These are phyloP conservation scores for Hyaloscypha variabilis DNA, from an alignment of 495 filamentous ascomycete species.

Conservation along the genomic window DNA sequence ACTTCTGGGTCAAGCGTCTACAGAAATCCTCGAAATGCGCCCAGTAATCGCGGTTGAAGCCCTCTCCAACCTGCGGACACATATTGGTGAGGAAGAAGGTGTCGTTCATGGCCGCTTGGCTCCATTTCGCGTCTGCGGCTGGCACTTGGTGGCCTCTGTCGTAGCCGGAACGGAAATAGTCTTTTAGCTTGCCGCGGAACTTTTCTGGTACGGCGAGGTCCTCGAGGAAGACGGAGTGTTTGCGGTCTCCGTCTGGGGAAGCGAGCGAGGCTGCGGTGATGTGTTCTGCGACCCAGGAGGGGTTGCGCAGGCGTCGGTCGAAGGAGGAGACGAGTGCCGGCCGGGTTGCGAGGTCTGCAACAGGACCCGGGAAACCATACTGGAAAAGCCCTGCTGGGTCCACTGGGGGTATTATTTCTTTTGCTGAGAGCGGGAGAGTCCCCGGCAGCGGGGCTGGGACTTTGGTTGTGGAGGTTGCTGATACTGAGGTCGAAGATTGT, in stretches of 20 bases:
- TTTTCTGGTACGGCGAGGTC: slow-evolving; percentile 76
- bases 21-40: slow-evolving; percentile 98
- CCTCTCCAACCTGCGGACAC: slow-evolving; percentile 96
- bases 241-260: slow-evolving; percentile 75
- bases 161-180: slow-evolving; percentile 94
- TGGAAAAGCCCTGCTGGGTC: slow-evolving; percentile 89
- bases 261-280: slow-evolving; percentile 89
- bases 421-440: slow-evolving; percentile 37
- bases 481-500: slow-evolving; percentile 45
- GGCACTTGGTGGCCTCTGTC: slow-evolving; percentile 98
- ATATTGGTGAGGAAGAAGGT: slow-evolving; percentile 94
- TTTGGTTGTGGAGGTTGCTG: slow-evolving; percentile 44
- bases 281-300: slow-evolving; percentile 95
- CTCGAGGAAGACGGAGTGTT: slow-evolving; percentile 81
- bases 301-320: slow-evolving; percentile 91
- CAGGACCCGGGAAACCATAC: slow-evolving; percentile 94
- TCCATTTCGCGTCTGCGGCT: slow-evolving; percentile 95
- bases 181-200: slow-evolving; percentile 87
- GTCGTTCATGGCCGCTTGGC: slow-evolving; percentile 88
- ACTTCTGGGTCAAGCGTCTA: slow-evolving; percentile 74
- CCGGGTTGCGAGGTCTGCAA: slow-evolving; percentile 77
- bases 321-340: slow-evolving; percentile 79
- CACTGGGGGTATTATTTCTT: slow-evolving; percentile 54
- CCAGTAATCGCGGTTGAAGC: slow-evolving; percentile 99
- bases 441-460: slow-evolving; percentile 31